A percentile compares a stretch with the other conserved stretches of the same genome.
Conservation (phyloP, 441 rosid species). For the Euphorbia schlechtendalii region DNA sequence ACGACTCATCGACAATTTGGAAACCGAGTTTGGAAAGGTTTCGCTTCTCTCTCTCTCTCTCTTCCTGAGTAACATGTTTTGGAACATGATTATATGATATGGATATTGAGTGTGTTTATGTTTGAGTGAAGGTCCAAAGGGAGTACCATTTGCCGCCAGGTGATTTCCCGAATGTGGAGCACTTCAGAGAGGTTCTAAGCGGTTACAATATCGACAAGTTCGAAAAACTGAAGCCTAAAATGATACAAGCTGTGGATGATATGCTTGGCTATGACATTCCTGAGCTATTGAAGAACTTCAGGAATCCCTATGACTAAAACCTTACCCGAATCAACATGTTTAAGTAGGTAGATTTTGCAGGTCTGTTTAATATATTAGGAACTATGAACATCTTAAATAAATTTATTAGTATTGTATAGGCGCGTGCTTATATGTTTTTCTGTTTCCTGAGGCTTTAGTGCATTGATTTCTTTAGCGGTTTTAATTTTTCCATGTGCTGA, state of each 20-base stretch:
- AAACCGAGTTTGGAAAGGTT: conserved; percentile 74
- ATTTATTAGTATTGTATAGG: background rate
- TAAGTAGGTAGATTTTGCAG: background rate
- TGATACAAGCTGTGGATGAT: conserved; percentile 84
- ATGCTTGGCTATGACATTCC: conserved; percentile 95
- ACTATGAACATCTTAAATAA: background rate
- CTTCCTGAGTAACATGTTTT: background rate
- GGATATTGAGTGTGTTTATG: too few relatives aligned
- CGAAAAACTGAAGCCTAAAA: conserved; percentile 83
- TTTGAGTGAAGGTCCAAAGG: conserved; percentile 57
- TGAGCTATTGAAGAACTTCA: conserved; percentile 66
- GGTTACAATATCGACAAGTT: conserved; percentile 84
- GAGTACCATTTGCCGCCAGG: conserved; percentile 82
- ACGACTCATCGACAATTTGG: conserved; percentile 67
- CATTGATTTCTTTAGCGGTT: too few relatives aligned
- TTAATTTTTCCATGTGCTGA: background rate
- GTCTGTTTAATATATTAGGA: background rate
- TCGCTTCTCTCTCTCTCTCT: background rate
- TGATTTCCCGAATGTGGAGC: conserved; percentile 85
- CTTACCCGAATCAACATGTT: too few relatives aligned
- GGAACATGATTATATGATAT: background rate
- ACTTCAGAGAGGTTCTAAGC: conserved; percentile 58
- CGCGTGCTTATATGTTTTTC: background rate
- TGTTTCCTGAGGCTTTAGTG: too few relatives aligned
- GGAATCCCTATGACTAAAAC: conserved; percentile 63